These are phyloP conservation scores for Priceomyces haplophilus DNA, from an alignment of 805 yeast genomes.

Conservation along the genomic window DNA sequence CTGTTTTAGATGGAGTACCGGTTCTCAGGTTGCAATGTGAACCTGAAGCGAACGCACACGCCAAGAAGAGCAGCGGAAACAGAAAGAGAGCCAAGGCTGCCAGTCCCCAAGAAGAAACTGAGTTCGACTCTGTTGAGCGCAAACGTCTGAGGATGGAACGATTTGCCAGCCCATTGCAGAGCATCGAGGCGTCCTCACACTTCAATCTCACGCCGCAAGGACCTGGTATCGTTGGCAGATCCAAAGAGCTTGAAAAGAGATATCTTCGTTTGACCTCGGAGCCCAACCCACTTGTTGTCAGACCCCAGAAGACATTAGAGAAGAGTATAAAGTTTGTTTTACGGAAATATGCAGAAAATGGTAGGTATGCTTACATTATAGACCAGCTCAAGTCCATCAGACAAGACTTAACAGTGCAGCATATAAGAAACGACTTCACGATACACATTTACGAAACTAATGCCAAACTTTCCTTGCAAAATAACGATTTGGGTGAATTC, in stretches of 20 bases:
- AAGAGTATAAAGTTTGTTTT: conserved; percentile 55
- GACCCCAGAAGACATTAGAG: conserved; percentile 65
- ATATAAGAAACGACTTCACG: conserved; percentile 73
- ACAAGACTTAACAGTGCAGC: conserved; percentile 92
- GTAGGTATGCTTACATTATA: conserved; percentile 69
- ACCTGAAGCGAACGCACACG: background rate
- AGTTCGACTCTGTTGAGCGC: conserved; percentile 29
- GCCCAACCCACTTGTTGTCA: conserved; percentile 79
- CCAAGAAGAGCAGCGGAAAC: background rate
- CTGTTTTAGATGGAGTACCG: conserved; percentile 32
- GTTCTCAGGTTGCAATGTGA: conserved; percentile 12
- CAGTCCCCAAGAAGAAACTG: background rate
- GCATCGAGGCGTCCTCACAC: conserved; percentile 7
- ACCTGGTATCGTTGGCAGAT: conserved; percentile 55
- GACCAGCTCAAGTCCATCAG: conserved; percentile 90
- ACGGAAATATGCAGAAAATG: conserved; percentile 44
- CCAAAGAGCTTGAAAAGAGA: conserved; percentile 66
- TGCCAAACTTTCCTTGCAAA: conserved; percentile 80
- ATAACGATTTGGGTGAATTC: conserved; percentile 86
- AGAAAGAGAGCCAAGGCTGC: background rate
- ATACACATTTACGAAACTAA: conserved; percentile 80
- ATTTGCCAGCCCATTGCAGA: conserved; percentile 32
- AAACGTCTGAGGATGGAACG: conserved; percentile 47
- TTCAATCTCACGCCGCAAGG: conserved; percentile 3
- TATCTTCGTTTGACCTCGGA: conserved; percentile 86